phyloP scores from a whole-genome alignment of 805 yeast genomes.

The Ogataea neopini region DNA sequence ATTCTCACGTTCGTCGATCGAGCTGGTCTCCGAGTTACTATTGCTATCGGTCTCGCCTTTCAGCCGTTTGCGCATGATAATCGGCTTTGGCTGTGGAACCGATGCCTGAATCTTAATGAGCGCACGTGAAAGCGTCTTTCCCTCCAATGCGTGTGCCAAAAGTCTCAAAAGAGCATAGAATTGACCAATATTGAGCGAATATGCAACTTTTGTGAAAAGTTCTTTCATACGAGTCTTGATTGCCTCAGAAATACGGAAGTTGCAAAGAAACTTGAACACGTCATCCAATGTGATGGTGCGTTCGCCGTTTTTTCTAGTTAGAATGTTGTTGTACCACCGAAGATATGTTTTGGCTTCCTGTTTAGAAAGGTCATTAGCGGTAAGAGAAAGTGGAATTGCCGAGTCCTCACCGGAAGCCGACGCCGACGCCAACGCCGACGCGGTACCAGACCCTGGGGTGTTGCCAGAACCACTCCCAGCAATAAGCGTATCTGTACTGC shows the following conservation, averaged over 20 bases:
- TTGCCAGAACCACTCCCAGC: conserved; percentile 4
- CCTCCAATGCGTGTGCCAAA: conserved; percentile 62
- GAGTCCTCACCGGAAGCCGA: conserved; percentile 35
- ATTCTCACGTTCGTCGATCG: conserved; percentile 12
- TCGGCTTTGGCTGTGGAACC: conserved; percentile 79
- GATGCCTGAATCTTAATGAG: conserved; percentile 58
- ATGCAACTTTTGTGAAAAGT: conserved; percentile 53
- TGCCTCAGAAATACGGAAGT: conserved; percentile 62
- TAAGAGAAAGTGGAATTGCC: conserved; percentile 61
- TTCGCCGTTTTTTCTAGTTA: conserved; percentile 61
- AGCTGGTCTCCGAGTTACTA: conserved; percentile 21
- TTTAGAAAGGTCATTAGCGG: conserved; percentile 65
- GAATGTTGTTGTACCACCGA: conserved; percentile 89
- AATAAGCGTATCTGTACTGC: conserved; percentile 31
- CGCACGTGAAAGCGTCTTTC: conserved; percentile 52
- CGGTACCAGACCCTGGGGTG: not conserved
- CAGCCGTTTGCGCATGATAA: conserved; percentile 59
- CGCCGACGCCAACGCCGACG: not conserved
- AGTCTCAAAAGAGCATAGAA: conserved; percentile 86
- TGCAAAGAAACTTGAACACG: conserved; percentile 73
- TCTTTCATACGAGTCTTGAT: conserved; percentile 52
- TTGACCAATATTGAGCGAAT: conserved; percentile 79
- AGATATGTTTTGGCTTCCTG: conserved; percentile 85
- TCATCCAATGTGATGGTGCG: conserved; percentile 70
- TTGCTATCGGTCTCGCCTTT: conserved; percentile 42